Evolutionary conservation across 2,329 filamentous ascomycete genomes (phyloP), one percentile per base, ranked within the genome.

Genomic region (Dothistroma septosporum): DNA sequence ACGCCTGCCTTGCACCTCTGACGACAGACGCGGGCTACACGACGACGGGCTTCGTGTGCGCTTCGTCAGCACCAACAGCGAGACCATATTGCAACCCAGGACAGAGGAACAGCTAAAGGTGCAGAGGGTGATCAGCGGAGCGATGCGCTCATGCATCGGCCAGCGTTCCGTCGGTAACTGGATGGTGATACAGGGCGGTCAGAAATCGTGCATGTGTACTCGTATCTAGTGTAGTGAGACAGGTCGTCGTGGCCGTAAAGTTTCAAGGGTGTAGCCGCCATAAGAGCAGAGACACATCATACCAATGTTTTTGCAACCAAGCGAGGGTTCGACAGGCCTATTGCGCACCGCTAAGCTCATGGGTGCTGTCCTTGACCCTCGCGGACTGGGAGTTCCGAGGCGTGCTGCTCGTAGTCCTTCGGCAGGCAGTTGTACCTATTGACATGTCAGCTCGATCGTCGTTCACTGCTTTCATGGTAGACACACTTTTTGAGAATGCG

Each of bases 401-500:
- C 31, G n/a, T 53, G n/a, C 10, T 28, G 22, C 21, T 55, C 32
- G n/a, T 46, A n/a, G 19, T 55, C 9, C 33, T 55, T 55, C 24
- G 53, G 53, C 12, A 55, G 21, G 19, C 22, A 41, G 19, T 55
- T 55, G 11, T 32, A 53, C 19, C 50, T 53, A 35, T 16, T 14
- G 11, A 33, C 3, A 44, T n/a, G 4, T 44, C 19, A 44, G 41
- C n/a, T n/a, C n/a, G 6, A 19, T 44, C 16, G 14, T 44, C 8
- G n/a, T 6, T 16, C n/a, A 16, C 41, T 6, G 14, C 28, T 56
- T 53, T 22, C 52, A 46, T 5, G 33, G 19, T 44, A 2, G 16
- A 57, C 57, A 53, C 77, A 88, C 85, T 89, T 90, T 71, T 83
- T 85, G 57, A 96, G 82, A 21, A 94, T 88, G 58, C 89, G 82